phyloP scores from a whole-genome alignment of 495 filamentous ascomycete species.

The Aspergillus incahuasiensis region DNA sequence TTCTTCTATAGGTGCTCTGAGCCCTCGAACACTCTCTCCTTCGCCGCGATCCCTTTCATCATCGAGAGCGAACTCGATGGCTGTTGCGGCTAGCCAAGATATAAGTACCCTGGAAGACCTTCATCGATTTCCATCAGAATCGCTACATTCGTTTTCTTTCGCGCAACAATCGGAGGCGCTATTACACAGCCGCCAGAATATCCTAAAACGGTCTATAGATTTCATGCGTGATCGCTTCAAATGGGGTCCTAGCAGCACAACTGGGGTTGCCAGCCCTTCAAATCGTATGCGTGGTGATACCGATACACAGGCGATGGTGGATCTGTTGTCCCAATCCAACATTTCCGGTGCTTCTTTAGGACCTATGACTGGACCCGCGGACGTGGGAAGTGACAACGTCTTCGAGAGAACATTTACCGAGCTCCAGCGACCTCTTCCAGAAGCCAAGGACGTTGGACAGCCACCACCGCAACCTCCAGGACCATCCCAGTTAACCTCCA shows the following conservation, averaged over 20 bases:
- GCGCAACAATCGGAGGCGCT: slow-evolving; percentile 91
- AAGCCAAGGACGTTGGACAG: slow-evolving; percentile 16
- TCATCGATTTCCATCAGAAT: slow-evolving; percentile 88
- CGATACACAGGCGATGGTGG: slow-evolving; percentile 87
- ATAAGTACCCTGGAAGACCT: slow-evolving; percentile 80
- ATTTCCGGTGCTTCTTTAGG: slow-evolving; percentile 56
- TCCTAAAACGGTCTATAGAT: slow-evolving; percentile 89
- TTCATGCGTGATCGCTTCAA: slow-evolving; percentile 95
- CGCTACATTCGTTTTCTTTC: slow-evolving; percentile 97
- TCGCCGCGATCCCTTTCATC: slow-evolving; percentile 50
- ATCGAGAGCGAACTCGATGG: slow-evolving; percentile 49
- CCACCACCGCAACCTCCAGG: slow-evolving; percentile 25
- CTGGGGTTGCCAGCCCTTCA: slow-evolving; percentile 71
- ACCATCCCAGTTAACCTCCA: slow-evolving; percentile 21
- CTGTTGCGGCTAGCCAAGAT: slow-evolving; percentile 60
- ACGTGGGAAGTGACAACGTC: slow-evolving; percentile 62
- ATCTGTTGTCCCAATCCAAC: slow-evolving; percentile 74
- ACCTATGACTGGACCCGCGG: slow-evolving; percentile 72
- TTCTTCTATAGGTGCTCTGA: slow-evolving; percentile 49
- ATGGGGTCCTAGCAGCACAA: slow-evolving; percentile 63
- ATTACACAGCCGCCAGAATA: slow-evolving; percentile 85
- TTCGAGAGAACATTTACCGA: slow-evolving; percentile 72
- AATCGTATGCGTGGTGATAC: slow-evolving; percentile 75
- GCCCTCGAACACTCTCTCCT: slow-evolving; percentile 57
- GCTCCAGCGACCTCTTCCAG: slow-evolving; percentile 23